Base-by-base conservation (phyloP, 441 rosid species). In the Adansonia gregorii region DNA sequence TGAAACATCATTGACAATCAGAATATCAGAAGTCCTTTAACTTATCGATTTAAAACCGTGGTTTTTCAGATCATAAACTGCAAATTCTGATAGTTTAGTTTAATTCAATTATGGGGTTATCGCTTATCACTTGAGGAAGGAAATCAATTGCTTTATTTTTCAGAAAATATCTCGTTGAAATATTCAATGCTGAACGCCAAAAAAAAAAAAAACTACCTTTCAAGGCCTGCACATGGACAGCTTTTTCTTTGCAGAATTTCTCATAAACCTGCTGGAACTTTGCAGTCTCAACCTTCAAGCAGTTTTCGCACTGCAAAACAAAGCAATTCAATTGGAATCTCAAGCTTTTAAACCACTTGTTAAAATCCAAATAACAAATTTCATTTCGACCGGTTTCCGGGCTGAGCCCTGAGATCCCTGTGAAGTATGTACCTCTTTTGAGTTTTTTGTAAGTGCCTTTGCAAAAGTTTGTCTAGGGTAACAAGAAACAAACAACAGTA, bases 371-470 rank as follows among this genome's bases (percentile, higher is more conserved):
- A 59, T 60, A 35, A 77, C 76, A 52, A 70, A 41, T 55, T 22
- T 67, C 76, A 72, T 39, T 24, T 24, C 17, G 48, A 65, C 2
- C 11, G 49, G 63, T 58, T 8, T 19, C 27, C 41, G 79, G 48
- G 31, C 17, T 54, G 74, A 71, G 58, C 45, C 51, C 52, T 55
- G 82, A 76, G 39, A 73, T 35, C 45, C 54, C 58, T 22, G 74
- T 12, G 10, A 12, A n/a, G 48, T 35, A 8, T 85, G 60, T 43
- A 92, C 97, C 95, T 95, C 98, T 83, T 91, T 89, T 6, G 95
- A 89, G 91, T 91, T 91, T 88, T 92, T 92, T 48, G 89, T 76
- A 72, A 95, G 89, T 65, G 93, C 88, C 91, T 86, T 90, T 17
- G 88, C 84, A 78, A 95, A 83, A 82, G 78, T 83, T 78, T 92